Evolutionary conservation across 2,329 filamentous ascomycete species (phyloP).

Genomic region (Trichoderma breve): DNA sequence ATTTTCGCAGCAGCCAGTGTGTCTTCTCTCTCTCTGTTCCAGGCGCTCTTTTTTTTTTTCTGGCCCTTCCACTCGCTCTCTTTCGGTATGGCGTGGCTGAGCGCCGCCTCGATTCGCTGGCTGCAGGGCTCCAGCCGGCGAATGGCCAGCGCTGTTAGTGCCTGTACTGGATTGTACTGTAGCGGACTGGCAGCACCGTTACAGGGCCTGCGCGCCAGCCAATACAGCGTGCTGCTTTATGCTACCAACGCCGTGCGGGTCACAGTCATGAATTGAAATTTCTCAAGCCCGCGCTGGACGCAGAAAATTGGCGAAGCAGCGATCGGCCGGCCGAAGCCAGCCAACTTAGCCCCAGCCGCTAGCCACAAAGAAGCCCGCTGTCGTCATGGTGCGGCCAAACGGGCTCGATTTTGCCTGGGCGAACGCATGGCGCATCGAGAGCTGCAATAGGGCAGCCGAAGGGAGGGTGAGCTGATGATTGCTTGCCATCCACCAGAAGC

Average conservation of each 20-base stretch:
- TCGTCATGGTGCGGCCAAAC: conserved; percentile 15
- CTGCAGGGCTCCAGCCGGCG: not conserved
- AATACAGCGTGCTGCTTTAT: not conserved
- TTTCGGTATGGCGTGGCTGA: not conserved
- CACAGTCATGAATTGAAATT: not conserved
- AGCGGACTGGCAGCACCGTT: not conserved
- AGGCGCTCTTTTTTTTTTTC: not conserved
- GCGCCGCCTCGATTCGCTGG: conserved; percentile 1
- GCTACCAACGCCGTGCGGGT: conserved; percentile 1
- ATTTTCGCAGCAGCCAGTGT: not conserved
- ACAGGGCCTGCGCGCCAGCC: not conserved
- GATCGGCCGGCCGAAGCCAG: conserved; percentile 4
- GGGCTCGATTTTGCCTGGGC: not conserved
- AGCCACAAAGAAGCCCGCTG: not conserved
- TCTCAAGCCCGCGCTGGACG: conserved; percentile 5
- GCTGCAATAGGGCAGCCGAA: conserved; percentile 7
- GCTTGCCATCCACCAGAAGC: not conserved
- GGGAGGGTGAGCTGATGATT: conserved; percentile 15
- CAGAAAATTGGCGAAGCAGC: not conserved
- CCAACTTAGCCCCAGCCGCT: not conserved
- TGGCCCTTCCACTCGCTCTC: not conserved
- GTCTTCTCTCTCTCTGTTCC: not conserved
- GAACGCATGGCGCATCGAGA: not conserved
- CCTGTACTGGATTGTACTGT: conserved; percentile 3
- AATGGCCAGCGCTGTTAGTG: not conserved